Evolutionary conservation across 148 eudicot genomes (phyloP), one percentile per base, ranked within the genome.

Genomic region (Arbutus unedo): DNA sequence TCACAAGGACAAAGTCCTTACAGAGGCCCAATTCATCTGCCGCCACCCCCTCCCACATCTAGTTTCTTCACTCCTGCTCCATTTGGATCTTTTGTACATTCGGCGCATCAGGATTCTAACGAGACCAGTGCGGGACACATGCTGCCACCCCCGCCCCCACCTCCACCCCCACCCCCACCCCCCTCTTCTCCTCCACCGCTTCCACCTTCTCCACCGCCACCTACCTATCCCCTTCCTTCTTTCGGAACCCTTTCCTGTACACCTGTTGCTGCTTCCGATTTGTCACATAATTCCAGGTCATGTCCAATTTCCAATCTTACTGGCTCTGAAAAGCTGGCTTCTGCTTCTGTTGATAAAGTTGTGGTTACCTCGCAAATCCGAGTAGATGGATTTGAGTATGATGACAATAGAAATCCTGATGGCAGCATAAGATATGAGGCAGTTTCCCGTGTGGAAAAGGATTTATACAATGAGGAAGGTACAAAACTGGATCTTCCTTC

Each of bases 101-200:
- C 86, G 80, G 82, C 7, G 23, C 50, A 49, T 57, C 53, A 78
- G 72, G 81, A 81, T 53, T 45, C 87, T 72, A 81, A 81, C 70
- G 16, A 54, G 77, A 66, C 86, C 49, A 19, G 84, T 10, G 8
- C 76, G 77, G 85, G 78, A 73, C 86, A 85, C 49, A 81, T 74
- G 14, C 88, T 83, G 16, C 90, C 90, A 15, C 92, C 87, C 2
- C 88, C 84, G 3, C 89, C 89, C 5, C 86, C 86, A 0, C 76
- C 85, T 3, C 89, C 89, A 0, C 76, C 85, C 4, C 89, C 89
- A 41, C 86, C 84, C 51, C 89, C 84, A 43, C 91, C 89, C 25
- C 92, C 88, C 16, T 86, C 85, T 9, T 88, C 90, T 21, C 84
- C 86, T 8, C 72, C 92, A 71, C 83, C 91, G 11, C 91, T 91